A percentile compares a stretch with the other conserved stretches of the same genome.
Evolutionary conservation across 192 early-diverging fungal species (phyloP).

Genomic region (Podila verticillata): DNA sequence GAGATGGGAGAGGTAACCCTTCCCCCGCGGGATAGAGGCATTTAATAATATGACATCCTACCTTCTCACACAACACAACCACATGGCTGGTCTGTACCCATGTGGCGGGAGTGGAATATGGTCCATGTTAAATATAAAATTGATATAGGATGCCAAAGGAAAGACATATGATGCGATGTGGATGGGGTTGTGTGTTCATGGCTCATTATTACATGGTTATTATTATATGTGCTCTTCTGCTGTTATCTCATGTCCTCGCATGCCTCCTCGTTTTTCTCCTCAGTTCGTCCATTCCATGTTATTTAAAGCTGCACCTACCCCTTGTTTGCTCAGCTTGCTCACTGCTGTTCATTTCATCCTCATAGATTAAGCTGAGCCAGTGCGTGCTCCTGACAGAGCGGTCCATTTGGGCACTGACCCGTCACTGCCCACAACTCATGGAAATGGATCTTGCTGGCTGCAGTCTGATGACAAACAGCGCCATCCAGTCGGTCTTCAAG

Average conservation of each 20-base stretch:
- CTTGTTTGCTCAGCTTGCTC: neutral
- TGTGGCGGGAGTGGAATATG: too few relatives aligned
- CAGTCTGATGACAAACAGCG: slow-evolving; percentile 54
- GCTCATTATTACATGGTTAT: too few relatives aligned
- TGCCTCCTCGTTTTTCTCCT: neutral
- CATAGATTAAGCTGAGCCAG: slow-evolving; percentile 65
- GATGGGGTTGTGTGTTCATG: too few relatives aligned
- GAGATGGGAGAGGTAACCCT: too few relatives aligned
- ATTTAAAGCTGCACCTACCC: neutral
- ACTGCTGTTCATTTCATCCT: too few relatives aligned
- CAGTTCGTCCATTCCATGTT: neutral
- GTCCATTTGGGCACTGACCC: slow-evolving; percentile 58
- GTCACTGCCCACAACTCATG: slow-evolving; percentile 59
- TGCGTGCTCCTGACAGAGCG: slow-evolving; percentile 59
- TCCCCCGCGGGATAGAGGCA: too few relatives aligned
- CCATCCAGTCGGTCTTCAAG: slow-evolving; percentile 55
- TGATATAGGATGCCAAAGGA: too few relatives aligned
- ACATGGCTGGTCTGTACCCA: too few relatives aligned
- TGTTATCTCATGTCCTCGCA: neutral
- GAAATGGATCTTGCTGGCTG: slow-evolving; percentile 68
- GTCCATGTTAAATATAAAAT: too few relatives aligned
- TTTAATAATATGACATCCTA: too few relatives aligned
- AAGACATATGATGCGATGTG: too few relatives aligned
- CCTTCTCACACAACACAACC: too few relatives aligned
- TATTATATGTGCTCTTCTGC: neutral